Percentiles rank a stretch among this genome's conserved stretches.
These are phyloP conservation scores for Allium fistulosum DNA, from an alignment of 106 monocot species.

Conservation along the genomic window DNA sequence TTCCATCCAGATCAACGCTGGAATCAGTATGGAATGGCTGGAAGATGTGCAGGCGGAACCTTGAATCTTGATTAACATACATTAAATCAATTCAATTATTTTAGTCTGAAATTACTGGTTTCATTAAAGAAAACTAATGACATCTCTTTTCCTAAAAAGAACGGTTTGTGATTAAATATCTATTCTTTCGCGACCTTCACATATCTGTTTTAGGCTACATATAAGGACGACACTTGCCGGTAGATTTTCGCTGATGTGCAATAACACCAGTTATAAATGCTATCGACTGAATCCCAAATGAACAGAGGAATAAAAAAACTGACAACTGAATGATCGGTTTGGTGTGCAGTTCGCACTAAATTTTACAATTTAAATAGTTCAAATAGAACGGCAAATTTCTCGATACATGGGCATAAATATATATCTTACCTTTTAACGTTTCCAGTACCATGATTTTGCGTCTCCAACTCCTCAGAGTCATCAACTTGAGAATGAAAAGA, in stretches of 20 bases:
- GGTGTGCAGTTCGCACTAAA: not conserved
- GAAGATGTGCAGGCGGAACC: no score
- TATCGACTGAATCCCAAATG: not conserved
- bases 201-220: no score
- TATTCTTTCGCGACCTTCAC: no score
- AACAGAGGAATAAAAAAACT: not conserved
- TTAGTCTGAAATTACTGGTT: no score
- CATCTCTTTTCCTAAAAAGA: no score
- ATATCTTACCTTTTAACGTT: slow-evolving; percentile 8
- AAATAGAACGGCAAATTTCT: no score
- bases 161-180: no score
- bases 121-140: no score
- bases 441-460: not conserved
- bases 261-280: not conserved
- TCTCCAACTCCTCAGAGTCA: not conserved
- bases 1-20: no score
- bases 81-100: no score
- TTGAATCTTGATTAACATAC: no score
- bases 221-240: not conserved
- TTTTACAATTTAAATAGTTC: not conserved
- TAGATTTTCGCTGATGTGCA: not conserved
- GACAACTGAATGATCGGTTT: not conserved
- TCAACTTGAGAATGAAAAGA: slow-evolving; percentile 8
- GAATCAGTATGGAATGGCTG: no score
- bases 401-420: not conserved